Evolutionary conservation across 2,329 filamentous ascomycete genomes (phyloP).

Genomic region (Alternaria consortialis): DNA sequence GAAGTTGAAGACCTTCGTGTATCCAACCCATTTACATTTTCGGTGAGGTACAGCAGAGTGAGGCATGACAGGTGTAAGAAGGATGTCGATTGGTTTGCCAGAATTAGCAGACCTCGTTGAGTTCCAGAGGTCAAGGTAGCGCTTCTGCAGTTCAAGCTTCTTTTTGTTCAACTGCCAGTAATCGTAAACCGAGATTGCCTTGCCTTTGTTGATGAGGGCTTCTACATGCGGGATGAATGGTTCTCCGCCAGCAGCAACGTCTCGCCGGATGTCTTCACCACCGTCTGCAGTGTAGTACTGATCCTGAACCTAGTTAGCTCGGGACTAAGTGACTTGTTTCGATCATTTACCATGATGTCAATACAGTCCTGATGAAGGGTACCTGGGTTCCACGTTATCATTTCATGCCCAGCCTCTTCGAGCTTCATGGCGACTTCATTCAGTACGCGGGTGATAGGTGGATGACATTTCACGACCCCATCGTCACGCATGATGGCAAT

Average conservation of each 20-base stretch:
- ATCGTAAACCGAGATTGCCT: constrained; percentile 67
- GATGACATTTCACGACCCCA: constrained; percentile 64
- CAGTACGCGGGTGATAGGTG: constrained; percentile 61
- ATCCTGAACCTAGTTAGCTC: constrained; percentile 54
- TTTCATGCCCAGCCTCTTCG: constrained; percentile 60
- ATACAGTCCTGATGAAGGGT: constrained; percentile 64
- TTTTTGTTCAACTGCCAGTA: constrained; percentile 73
- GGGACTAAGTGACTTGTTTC: not conserved
- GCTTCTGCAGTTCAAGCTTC: constrained; percentile 63
- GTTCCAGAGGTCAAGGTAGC: constrained; percentile 69
- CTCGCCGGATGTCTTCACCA: constrained; percentile 68
- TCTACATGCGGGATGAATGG: constrained; percentile 62
- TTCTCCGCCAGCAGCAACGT: constrained; percentile 65
- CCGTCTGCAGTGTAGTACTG: constrained; percentile 70
- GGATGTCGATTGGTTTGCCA: constrained; percentile 62
- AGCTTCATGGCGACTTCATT: constrained; percentile 52
- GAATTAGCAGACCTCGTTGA: constrained; percentile 53
- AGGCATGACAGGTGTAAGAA: constrained; percentile 68
- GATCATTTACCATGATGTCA: constrained; percentile 58
- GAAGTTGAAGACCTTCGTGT: constrained; percentile 70
- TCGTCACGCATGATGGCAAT: constrained; percentile 64
- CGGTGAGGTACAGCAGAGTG: constrained; percentile 65
- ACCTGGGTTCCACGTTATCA: constrained; percentile 62
- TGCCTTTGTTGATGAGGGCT: constrained; percentile 60
- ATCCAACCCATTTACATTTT: constrained; percentile 61